Base-by-base conservation (phyloP, 306 rosid genomes). In the Chamaecrista fasciculata region DNA sequence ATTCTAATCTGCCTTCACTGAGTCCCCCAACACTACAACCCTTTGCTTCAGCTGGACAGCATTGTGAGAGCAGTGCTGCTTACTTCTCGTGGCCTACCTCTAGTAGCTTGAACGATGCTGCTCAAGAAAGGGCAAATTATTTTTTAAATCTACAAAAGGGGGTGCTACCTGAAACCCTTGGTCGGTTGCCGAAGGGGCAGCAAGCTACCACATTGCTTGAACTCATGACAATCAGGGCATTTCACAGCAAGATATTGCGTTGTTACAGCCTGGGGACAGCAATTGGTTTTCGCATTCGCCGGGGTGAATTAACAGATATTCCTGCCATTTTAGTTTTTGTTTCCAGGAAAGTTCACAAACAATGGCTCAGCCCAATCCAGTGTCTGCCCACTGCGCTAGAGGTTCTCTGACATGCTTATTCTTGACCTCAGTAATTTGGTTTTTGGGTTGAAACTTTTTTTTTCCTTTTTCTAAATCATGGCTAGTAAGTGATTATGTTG, bases 231-330 rank as follows among this genome's bases (percentile, higher is more conserved):
- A 91, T 94, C 68, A 84, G 99, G 78, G 99, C 99, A 49, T 94
- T 94, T 81, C 99, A 94, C 66, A 94, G 99, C 96, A 94, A 94
- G 91, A 94, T 94, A 63, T 79, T 94, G 81, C 96, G 99, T 57
- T 94, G 99, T 73, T 94, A 88, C 77, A 94, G 99, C 80, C 97
- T 94, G 37, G 99, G 97, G 47, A 94, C 99, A 5, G 99, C 99
- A 39, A 84, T 94, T 78, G 99, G 99, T 71, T 91, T 94, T 79
- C 97, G 99, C 18, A 94, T 94, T 63, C 84, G 88, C 33, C 82
- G 70, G 64, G 99, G 99, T 6, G 91, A 85, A 67, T 83, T 94
- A 63, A 94, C 99, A 7, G 97, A 88, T 43, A 87, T 91, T 72
- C 99, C 99, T 43, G 99, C 99, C 18, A 94, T 94, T 84, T 91